Evolutionary conservation across 1,284 basidiomycete genomes (phyloP), one percentile per base, ranked within the genome.

Genomic region (Wallemia mellicola): DNA sequence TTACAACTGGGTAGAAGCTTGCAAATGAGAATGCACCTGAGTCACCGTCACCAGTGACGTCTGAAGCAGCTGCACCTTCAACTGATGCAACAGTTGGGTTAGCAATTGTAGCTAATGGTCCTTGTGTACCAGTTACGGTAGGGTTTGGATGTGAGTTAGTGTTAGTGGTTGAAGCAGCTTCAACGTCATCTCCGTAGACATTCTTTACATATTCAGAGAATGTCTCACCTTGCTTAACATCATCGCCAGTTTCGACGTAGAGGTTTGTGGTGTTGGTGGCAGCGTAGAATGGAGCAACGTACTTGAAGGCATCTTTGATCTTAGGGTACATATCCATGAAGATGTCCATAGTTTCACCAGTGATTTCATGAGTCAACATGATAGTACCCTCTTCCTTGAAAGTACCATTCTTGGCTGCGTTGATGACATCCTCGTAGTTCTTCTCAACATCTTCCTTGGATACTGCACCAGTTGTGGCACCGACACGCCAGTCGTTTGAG

Each of bases 321-420:
- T 62, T 61, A 48, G 68, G 64, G 63, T 68, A 64, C 63, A 66
- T 64, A 27, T 66, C 63, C 58, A 68, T 63, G 60, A 68, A 60
- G 61, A 66, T 63, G 25, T 62, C 58, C 70, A 73, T 72, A 57
- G 71, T 71, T 60, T 64, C 66, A 64, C 69, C 71, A 69, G 68
- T 69, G 61, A 73, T 63, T 65, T 73, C 73, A 66, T 74, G 73
- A 24, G 68, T 71, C 55, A 74, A 67, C 28, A 74, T 71, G 30
- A 73, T 67, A 22, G 71, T 69, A 22, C 73, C 73, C 48, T 67
- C 62, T 5, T 63, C 64, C 24, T 59, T 55, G 64, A 68, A 73
- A 9, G 65, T 67, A 28, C 71, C 73, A 55, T 68, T 67, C 54
- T 64, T 63, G 9, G 65, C 67, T 57, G 65, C 64, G 61, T 67